phyloP scores from a whole-genome alignment of 1,284 basidiomycete genomes.

The Takashimella koratensis region DNA sequence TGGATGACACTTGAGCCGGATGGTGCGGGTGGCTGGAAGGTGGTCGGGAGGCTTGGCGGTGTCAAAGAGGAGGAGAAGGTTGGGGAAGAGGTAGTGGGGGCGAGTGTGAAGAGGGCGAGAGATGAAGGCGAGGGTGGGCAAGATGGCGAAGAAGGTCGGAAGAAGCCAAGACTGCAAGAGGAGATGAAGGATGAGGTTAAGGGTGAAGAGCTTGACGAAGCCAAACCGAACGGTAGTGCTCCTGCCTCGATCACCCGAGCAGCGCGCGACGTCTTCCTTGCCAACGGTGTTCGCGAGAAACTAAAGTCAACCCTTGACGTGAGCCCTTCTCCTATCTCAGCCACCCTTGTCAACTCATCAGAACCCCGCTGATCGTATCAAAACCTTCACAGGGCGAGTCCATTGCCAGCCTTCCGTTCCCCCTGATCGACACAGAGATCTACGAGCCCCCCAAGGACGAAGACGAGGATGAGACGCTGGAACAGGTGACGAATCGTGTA shows the following conservation, averaged over 20 bases:
- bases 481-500: constrained; percentile 39
- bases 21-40: constrained; percentile 16
- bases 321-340: constrained; percentile 5
- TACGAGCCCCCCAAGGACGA: constrained; percentile 44
- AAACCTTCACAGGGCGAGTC: constrained; percentile 10
- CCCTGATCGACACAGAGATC: constrained; percentile 43
- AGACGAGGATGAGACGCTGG: constrained; percentile 38
- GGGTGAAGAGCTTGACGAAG: no score
- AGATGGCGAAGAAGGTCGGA: constrained; percentile 3
- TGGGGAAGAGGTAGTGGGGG: background rate
- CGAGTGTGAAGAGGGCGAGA: background rate
- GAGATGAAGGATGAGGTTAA: no score
- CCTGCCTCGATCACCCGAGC: no score
- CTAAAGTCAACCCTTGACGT: constrained; percentile 29
- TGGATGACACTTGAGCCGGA: constrained; percentile 45
- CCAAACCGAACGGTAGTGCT: no score
- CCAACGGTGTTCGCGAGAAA: constrained; percentile 30
- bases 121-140: background rate
- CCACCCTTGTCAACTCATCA: no score
- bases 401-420: constrained; percentile 36
- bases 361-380: background rate
- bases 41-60: constrained; percentile 17
- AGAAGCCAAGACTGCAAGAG: no score
- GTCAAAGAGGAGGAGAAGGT: background rate
- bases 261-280: constrained; percentile 43